phyloP scores from a whole-genome alignment of 2,329 filamentous ascomycete genomes.

The Penicillium hesseltinei region DNA sequence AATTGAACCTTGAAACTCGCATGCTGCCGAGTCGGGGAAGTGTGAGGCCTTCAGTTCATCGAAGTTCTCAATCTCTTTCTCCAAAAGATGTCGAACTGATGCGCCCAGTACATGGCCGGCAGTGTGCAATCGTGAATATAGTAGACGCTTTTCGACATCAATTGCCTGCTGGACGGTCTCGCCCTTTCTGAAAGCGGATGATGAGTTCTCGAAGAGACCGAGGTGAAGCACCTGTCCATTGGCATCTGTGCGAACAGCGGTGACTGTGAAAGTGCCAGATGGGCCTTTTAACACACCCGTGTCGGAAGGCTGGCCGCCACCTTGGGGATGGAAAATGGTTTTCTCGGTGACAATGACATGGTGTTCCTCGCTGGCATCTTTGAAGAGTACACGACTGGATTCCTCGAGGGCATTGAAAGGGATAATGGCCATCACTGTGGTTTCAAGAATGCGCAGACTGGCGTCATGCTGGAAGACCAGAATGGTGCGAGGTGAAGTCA shows the following conservation, averaged over 20 bases:
- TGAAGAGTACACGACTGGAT: conserved; percentile 57
- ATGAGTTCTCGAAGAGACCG: conserved; percentile 52
- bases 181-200: conserved; percentile 32
- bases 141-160: conserved; percentile 57
- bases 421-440: conserved; percentile 48
- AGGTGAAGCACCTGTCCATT: conserved; percentile 65
- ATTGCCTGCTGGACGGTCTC: conserved; percentile 56
- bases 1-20: conserved; percentile 67
- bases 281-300: conserved; percentile 54
- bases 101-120: conserved; percentile 70
- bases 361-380: conserved; percentile 52
- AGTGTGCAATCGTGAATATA: conserved; percentile 69
- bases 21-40: conserved; percentile 64
- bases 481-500: conserved; percentile 14
- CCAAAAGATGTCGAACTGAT: conserved; percentile 61
- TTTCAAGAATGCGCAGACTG: conserved; percentile 44
- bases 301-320: conserved; percentile 71
- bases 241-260: conserved; percentile 55
- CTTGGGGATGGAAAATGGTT: conserved; percentile 75
- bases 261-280: conserved; percentile 51
- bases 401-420: conserved; percentile 53
- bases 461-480: conserved; percentile 40
- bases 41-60: conserved; percentile 71
- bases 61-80: conserved; percentile 53
- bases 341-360: conserved; percentile 60